These are phyloP conservation scores for Pulveroboletus sp. DNA, from an alignment of 768 basidiomycete genomes.

Conservation along the genomic window DNA sequence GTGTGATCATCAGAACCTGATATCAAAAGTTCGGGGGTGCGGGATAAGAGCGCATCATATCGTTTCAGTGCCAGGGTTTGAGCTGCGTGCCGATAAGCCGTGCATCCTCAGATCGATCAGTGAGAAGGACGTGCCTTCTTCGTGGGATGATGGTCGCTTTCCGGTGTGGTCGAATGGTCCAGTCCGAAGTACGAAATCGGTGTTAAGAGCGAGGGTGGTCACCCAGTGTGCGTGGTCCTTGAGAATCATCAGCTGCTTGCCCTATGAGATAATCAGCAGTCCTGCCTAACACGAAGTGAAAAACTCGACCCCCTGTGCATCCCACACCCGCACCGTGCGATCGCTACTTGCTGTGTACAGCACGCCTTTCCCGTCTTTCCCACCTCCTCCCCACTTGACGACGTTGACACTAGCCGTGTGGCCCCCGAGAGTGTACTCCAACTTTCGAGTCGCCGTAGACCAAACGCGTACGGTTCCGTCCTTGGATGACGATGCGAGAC, in stretches of 20 bases:
- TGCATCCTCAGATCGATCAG: neutral
- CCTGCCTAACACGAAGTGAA: neutral
- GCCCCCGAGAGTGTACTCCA: conserved; percentile 85
- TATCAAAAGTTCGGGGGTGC: conserved; percentile 76
- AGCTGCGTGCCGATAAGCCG: conserved; percentile 39
- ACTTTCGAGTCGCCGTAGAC: conserved; percentile 65
- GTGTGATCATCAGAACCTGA: conserved; percentile 98
- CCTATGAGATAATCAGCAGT: conserved; percentile 42
- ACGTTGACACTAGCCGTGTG: conserved; percentile 94
- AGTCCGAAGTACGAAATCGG: conserved; percentile 91
- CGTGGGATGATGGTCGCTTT: conserved; percentile 73
- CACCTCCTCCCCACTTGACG: conserved; percentile 93
- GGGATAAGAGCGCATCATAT: conserved; percentile 66
- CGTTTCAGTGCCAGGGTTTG: conserved; percentile 71
- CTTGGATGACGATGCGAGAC: conserved; percentile 93
- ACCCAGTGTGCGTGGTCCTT: conserved; percentile 99
- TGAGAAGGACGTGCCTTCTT: conserved; percentile 60
- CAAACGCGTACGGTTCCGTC: conserved; percentile 96
- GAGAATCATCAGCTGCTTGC: conserved; percentile 75
- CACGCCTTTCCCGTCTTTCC: conserved; percentile 57
- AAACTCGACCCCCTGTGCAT: conserved; percentile 64
- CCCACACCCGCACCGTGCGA: conserved; percentile 92
- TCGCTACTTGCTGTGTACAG: conserved; percentile 96
- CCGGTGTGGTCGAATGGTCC: conserved; percentile 91
- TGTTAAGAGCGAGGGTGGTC: conserved; percentile 91